These are phyloP conservation scores for Neurospora pannonica DNA, from an alignment of 495 filamentous ascomycete genomes.

Conservation along the genomic window DNA sequence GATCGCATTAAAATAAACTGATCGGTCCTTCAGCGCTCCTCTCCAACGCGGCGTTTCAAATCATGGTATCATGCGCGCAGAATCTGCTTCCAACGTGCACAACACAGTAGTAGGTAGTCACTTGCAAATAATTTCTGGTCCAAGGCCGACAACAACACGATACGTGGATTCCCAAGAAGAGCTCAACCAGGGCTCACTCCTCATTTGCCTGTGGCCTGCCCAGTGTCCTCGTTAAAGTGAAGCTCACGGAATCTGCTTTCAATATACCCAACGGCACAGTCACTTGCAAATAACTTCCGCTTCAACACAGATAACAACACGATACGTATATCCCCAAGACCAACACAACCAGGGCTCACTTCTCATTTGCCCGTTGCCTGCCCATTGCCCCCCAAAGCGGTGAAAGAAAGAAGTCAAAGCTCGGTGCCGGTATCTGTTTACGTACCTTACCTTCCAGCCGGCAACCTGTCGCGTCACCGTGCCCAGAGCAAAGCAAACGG, in stretches of 20 bases:
- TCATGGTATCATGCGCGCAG: not conserved
- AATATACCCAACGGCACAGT: not conserved
- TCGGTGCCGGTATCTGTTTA: not conserved
- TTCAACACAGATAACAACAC: not conserved
- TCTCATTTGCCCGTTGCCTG: not conserved
- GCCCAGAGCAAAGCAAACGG: not conserved
- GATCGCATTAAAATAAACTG: not conserved
- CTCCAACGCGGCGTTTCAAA: not conserved
- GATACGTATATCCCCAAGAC: not conserved
- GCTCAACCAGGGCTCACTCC: not conserved
- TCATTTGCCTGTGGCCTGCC: not conserved
- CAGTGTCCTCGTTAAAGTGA: not conserved
- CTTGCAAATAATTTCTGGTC: not conserved
- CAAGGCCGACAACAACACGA: not conserved
- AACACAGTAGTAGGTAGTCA: not conserved
- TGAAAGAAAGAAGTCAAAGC: not conserved
- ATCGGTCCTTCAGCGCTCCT: not conserved
- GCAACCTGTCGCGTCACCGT: not conserved
- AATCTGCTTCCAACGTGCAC: not conserved
- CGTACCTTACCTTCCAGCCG: not conserved
- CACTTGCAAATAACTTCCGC: not conserved
- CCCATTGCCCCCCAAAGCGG: not conserved
- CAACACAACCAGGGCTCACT: not conserved
- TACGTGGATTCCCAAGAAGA: not conserved
- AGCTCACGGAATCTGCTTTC: not conserved